Base-by-base conservation (phyloP, 208 protist species). In the Pavlovales sp. region DNA sequence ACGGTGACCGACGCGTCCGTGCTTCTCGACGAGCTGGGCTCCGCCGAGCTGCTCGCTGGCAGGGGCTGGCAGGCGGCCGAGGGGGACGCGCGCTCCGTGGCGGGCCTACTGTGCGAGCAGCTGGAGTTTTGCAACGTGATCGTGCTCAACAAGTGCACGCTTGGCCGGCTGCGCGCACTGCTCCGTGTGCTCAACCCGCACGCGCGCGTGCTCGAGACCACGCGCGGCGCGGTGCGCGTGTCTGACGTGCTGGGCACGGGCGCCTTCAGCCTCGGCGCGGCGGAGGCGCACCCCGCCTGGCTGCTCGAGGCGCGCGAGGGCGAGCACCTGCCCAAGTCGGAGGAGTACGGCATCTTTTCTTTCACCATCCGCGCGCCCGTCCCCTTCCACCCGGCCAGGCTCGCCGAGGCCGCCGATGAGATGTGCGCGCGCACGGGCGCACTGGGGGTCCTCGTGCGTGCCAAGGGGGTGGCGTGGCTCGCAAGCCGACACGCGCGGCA, bases 91-190 rank as follows among this genome's bases (percentile, higher is more conserved):
- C 83, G 83, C 46, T 4, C 4, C 26, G 46, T 87, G 8, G 18
- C 39, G n/a, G 28, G 76, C 22, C 83, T 87, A 40, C 66, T 87
- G 10, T 5, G 4, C 11, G 42, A 75, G 39, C 83, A 87, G 83
- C 8, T 76, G 34, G 83, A 87, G 40, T 87, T 75, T 39, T 42
- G 46, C 40, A 32, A 87, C 83, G 46, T 87, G 38, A 4, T 87
- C 28, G 1, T 76, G 38, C 34, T 87, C 40, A 87, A 87, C 47
- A 87, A 87, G 83, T n/a, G n/a, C n/a, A n/a, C n/a, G n/a, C n/a
- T 85, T 8, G 67, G 18, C 36, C 37, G 36, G 37, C 18, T 85
- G 20, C 18, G 42, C 46, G 67, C 41, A 38, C 2, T n/a, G 36
- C 22, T 67, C 2, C 18, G 0, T 30, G n/a, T 10, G 41, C 8